Evolutionary conservation across 371 early-diverging fungal genomes (phyloP), one percentile per base, ranked within the genome.

Genomic region (Rhizomucor miehei): DNA sequence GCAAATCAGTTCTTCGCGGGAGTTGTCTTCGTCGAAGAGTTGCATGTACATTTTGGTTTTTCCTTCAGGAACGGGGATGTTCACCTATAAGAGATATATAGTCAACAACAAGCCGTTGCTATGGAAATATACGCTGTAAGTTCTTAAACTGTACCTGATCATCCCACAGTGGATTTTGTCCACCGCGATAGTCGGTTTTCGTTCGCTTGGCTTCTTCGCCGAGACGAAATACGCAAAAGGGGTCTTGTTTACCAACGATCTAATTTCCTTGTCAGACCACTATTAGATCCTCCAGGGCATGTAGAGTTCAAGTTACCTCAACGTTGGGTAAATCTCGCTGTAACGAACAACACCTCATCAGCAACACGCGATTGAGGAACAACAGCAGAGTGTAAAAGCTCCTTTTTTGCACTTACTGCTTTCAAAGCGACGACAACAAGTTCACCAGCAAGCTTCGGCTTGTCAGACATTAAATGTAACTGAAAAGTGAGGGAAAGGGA

Each of bases 1-100:
- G 20, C 85, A 84, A 49, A 89, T 88, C 38, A 82, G 59, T 49
- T 85, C 85, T 53, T 80, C 73, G 54, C 76, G 79, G 40, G 75
- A 60, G 6, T 60, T 44, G 46, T 78, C 78, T 23, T 78, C 78
- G 55, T 78, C 78, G 54, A 62, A 78, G 0, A 78, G 51, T 39
- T 78, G 78, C 25, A 74, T 66, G 16, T 60, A 48, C 47, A 78
- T 66, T 12, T 48, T 63, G 34, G 59, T 70, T 52, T 74, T 78
- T 16, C 68, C 68, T 43, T 65, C 69, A 12, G 73, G 71, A 9
- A 78, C 68, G 8, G 71, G 68, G 10, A 78, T 44, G 35, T 66
- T 75, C 10, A 78, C 75, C 77, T 77, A 36, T n/a, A n/a, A n/a
- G n/a, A n/a, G n/a, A n/a, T n/a, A n/a, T n/a, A n/a, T 38, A 48